Conservation (phyloP, 2,329 filamentous ascomycete species). For the Fusarium zealandicum region DNA sequence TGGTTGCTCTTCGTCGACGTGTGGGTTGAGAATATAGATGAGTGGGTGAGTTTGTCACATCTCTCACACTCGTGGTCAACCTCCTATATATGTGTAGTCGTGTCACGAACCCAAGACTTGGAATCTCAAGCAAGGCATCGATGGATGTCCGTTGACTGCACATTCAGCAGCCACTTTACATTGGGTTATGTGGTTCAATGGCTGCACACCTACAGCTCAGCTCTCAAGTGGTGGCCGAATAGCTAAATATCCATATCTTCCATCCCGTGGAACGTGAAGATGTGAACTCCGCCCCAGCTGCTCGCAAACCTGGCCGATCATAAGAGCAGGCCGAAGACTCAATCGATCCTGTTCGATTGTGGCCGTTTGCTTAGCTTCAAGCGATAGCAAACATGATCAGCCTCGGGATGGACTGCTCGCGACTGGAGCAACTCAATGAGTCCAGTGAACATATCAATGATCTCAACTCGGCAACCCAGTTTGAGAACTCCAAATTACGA, state of each 20-base stretch:
- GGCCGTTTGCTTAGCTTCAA: no score
- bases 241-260: not conserved
- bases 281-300: no score
- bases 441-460: slow-evolving; percentile 13
- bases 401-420: slow-evolving; percentile 1
- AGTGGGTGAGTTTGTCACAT: no score
- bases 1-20: not conserved
- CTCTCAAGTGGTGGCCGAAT: not conserved
- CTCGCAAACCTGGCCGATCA: no score
- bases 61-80: no score
- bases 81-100: no score
- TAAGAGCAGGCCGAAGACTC: no score
- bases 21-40: no score
- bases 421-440: slow-evolving; percentile 11
- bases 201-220: no score
- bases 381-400: not conserved
- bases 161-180: not conserved
- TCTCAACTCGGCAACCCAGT: slow-evolving; percentile 8
- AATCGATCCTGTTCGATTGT: no score
- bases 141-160: no score
- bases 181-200: not conserved
- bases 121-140: not conserved
- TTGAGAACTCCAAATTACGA: not conserved
- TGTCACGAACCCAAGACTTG: not conserved
- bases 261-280: no score